Percentiles rank a stretch among this genome's conserved stretches.
Conservation (phyloP, 768 basidiomycete genomes). For the Rhodotorula kratochvilovae region DNA sequence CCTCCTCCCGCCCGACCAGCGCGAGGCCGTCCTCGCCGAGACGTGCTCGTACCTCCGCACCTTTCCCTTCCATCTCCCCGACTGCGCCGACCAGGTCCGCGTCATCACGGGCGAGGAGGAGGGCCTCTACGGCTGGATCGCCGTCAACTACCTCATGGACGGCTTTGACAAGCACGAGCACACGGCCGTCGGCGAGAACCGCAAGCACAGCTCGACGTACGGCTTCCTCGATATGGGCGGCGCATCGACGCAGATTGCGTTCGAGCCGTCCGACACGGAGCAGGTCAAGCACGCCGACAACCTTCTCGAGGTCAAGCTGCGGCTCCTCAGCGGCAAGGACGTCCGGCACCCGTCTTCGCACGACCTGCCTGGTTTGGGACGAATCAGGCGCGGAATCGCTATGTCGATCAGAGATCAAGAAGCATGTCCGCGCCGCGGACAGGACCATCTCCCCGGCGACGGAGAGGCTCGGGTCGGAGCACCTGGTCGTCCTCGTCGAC, state of each 20-base stretch:
- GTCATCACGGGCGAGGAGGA: constrained; percentile 98
- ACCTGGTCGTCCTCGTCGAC: constrained; percentile 51
- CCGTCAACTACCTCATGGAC: constrained; percentile 98
- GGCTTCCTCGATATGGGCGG: constrained; percentile 99
- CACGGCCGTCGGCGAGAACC: constrained; percentile 47
- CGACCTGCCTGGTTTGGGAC: constrained; percentile 99
- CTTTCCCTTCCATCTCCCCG: constrained; percentile 71
- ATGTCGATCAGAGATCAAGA: constrained; percentile 63
- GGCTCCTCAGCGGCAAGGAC: constrained; percentile 75
- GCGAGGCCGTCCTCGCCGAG: constrained; percentile 65
- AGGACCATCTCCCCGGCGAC: constrained; percentile 14
- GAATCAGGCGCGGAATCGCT: constrained; percentile 91
- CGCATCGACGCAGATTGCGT: constrained; percentile 97
- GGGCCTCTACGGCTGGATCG: constrained; percentile 97
- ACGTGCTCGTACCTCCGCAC: constrained; percentile 70
- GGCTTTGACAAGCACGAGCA: constrained; percentile 60
- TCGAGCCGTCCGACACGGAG: constrained; percentile 69
- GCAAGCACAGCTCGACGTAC: constrained; percentile 71
- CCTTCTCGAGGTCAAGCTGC: constrained; percentile 72
- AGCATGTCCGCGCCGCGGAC: constrained; percentile 34
- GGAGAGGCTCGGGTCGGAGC: constrained; percentile 14
- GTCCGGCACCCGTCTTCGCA: constrained; percentile 88
- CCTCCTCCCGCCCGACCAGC: constrained; percentile 64
- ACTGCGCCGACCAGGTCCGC: constrained; percentile 81
- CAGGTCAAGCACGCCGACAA: constrained; percentile 56